Evolutionary conservation across 139 green algal genomes (phyloP).

Genomic region (Yamagishiella unicocca): DNA sequence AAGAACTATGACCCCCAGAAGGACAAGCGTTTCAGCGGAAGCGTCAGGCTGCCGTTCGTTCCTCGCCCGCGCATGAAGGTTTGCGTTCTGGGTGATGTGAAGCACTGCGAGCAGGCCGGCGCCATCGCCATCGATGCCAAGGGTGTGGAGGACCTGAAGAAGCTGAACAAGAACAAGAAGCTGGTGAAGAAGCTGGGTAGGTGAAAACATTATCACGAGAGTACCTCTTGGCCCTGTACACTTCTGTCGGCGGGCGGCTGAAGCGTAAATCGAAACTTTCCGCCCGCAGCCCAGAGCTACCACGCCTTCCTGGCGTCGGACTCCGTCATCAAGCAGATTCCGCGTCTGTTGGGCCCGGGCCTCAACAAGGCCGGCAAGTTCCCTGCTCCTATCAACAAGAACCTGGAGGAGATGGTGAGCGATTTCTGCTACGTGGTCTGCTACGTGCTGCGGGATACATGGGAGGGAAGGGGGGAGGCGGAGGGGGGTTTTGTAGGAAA

Average conservation of each 20-base stretch:
- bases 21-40: constrained; percentile 99
- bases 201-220: not conserved
- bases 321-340: constrained; percentile 99
- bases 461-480: too few species aligned
- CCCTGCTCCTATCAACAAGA: constrained; percentile 89
- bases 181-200: constrained; percentile 98
- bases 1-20: constrained; percentile 99
- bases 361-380: constrained; percentile 99
- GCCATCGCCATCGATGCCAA: constrained; percentile 90
- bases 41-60: constrained; percentile 97
- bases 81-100: constrained; percentile 98
- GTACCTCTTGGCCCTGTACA: not conserved
- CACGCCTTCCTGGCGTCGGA: constrained; percentile 97
- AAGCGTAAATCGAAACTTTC: not conserved
- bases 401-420: constrained; percentile 88
- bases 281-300: constrained; percentile 93
- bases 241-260: not conserved
- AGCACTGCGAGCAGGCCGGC: constrained; percentile 96
- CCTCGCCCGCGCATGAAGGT: constrained; percentile 95
- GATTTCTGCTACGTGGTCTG: too few species aligned
- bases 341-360: constrained; percentile 95
- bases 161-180: constrained; percentile 99
- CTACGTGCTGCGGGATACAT: too few species aligned
- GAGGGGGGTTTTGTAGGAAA: too few species aligned
- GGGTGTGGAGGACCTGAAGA: constrained; percentile 98